Base-by-base conservation (phyloP, 2,329 filamentous ascomycete genomes). In the Arachnopeziza araneosa region DNA sequence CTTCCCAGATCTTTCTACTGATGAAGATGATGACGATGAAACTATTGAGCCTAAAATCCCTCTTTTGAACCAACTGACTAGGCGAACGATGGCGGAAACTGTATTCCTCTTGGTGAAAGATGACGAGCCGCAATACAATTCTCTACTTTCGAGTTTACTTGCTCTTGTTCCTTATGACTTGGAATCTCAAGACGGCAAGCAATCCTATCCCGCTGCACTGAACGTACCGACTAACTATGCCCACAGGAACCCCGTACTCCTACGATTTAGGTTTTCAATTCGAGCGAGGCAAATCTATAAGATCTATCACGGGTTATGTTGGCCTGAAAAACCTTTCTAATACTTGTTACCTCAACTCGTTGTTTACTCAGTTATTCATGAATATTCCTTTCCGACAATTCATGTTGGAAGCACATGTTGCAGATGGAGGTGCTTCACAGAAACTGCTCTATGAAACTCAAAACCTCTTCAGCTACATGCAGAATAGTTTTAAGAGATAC, bases 311-410 rank as follows among this genome's bases (percentile, higher is more conserved):
- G 63, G 92, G 91, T 22, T 96, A 96, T 71, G 85, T 89, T n/a
- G 95, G 95, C 1, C 75, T 99, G n/a, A 83, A 83, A 59, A 99
- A 99, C 69, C 81, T 97, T 19, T 95, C 91, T 10, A 96, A 97
- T 71, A 98, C 96, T 0, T 99, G 95, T 75, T 99, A 99, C 72
- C 83, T 98, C 71, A 99, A 99, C 72, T 98, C 95, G 0, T 79
- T 99, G 0, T 82, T 98, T 62, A 93, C 92, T 0, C 95, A 99
- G 71, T 83, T 99, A 0, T 99, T 93, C 78, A 98, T 97, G 91
- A 98, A 99, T 71, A 77, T 90, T 19, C 82, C 85, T 7, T 98
- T 99, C 69, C 87, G 95, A 21, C 81, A 84, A 19, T 96, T 98
- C 73, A 89, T 99, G 67, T 80, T 98, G 62, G 75, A 79, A 59